Percentiles rank a stretch among this genome's conserved stretches.
These are phyloP conservation scores for Dactylonectria estremocensis DNA, from an alignment of 2,329 filamentous ascomycete species.

Conservation along the genomic window DNA sequence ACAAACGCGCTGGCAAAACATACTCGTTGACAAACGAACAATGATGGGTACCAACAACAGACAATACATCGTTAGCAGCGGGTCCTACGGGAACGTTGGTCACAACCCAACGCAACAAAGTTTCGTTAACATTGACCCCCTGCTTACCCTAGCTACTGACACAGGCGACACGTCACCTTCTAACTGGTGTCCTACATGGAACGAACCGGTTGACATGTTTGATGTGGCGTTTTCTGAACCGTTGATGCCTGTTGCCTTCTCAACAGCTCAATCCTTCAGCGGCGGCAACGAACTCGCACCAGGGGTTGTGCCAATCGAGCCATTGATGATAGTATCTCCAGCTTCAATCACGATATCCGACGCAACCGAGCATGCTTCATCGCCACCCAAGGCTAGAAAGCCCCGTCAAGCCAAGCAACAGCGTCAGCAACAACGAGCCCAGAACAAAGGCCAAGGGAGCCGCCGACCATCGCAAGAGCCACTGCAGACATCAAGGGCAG, in stretches of 20 bases:
- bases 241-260: too few species aligned
- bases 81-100: too few species aligned
- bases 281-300: too few species aligned
- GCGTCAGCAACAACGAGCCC: conserved; percentile 2
- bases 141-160: too few species aligned
- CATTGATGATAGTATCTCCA: conserved; percentile 22
- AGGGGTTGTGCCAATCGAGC: conserved; percentile 16
- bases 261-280: background rate
- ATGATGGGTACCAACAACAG: too few species aligned
- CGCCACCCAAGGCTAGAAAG: conserved; percentile 2
- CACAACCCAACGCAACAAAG: too few species aligned
- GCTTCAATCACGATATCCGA: conserved; percentile 42
- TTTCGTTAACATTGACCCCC: too few species aligned
- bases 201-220: background rate
- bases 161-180: too few species aligned
- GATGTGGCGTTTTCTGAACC: background rate
- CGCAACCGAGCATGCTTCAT: conserved; percentile 18
- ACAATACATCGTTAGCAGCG: too few species aligned
- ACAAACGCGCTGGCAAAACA: too few species aligned
- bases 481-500: background rate
- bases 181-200: too few species aligned
- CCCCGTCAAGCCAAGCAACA: conserved; percentile 3
- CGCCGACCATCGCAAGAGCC: conserved; percentile 8
- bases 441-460: conserved; percentile 9
- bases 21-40: too few species aligned